phyloP scores from a whole-genome alignment of 177 flowering plant species.

The Telopea speciosissima region DNA sequence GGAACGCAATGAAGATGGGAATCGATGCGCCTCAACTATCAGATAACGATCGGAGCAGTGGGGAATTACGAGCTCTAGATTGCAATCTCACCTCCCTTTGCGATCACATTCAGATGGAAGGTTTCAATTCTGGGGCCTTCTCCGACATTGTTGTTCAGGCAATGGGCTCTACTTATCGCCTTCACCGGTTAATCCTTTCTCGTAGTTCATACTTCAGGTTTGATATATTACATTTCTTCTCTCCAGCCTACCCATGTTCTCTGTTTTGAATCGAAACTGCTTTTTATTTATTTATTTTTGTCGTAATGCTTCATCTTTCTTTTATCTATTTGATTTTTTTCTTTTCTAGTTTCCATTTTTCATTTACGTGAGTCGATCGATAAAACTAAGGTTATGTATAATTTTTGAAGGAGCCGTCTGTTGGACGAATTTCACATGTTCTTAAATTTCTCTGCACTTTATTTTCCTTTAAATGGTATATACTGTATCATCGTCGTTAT shows the following conservation, averaged over 20 bases:
- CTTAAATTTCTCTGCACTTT: background rate
- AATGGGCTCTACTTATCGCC: conserved; percentile 81
- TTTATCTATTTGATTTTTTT: too few species aligned
- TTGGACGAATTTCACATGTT: background rate
- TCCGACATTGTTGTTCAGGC: conserved; percentile 82
- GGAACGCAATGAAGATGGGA: conserved; percentile 31
- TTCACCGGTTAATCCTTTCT: conserved; percentile 91
- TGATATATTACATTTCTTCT: background rate
- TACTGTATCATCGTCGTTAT: too few species aligned
- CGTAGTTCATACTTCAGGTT: conserved; percentile 97
- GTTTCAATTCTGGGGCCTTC: conserved; percentile 81
- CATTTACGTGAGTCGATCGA: background rate
- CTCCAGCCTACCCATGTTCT: too few species aligned
- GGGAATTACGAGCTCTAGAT: conserved; percentile 56
- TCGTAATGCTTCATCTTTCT: too few species aligned
- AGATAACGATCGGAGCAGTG: conserved; percentile 54
- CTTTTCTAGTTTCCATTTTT: background rate
- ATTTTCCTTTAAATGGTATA: too few species aligned
- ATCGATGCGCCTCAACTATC: conserved; percentile 29
- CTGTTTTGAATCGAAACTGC: background rate
- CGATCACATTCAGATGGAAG: conserved; percentile 83
- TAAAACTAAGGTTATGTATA: background rate
- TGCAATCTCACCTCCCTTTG: conserved; percentile 83
- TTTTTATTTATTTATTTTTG: background rate
- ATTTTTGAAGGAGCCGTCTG: background rate